These are phyloP conservation scores for Climacium dendroides DNA, from an alignment of 225 moss, liverwort and hornwort species.

Conservation along the genomic window DNA sequence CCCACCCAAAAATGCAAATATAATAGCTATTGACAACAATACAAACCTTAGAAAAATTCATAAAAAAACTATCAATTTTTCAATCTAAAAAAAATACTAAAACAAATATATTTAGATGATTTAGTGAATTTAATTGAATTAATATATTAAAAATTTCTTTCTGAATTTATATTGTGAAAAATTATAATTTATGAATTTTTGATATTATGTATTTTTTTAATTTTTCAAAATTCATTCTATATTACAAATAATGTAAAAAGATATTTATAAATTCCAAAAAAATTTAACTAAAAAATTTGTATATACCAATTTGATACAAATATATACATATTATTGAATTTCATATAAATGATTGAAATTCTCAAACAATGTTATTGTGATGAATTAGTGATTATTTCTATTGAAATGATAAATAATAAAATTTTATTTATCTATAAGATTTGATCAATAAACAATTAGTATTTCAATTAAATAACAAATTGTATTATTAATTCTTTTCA, in stretches of 20 bases:
- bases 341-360: neutral
- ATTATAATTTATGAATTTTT: neutral
- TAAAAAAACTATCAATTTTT: neutral
- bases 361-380: accelerated
- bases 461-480: too few relatives aligned
- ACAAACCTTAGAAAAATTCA: too few relatives aligned
- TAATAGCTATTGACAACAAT: too few relatives aligned
- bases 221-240: too few relatives aligned
- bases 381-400: neutral
- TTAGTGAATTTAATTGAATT: neutral
- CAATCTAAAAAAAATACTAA: accelerated
- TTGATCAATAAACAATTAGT: neutral
- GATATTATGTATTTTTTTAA: neutral
- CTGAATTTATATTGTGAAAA: neutral
- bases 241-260: neutral
- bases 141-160: neutral
- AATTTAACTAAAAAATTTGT: neutral
- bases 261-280: accelerated
- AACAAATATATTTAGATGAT: too few relatives aligned
- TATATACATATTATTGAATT: neutral
- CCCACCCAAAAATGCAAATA: too few relatives aligned
- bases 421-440: neutral
- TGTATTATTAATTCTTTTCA: neutral
- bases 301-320: too few relatives aligned
- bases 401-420: too few relatives aligned